A percentile compares a stretch with the other conserved stretches of the same genome.
Conservation (phyloP, 2,329 filamentous ascomycete species). For the Madurella fahalii region DNA sequence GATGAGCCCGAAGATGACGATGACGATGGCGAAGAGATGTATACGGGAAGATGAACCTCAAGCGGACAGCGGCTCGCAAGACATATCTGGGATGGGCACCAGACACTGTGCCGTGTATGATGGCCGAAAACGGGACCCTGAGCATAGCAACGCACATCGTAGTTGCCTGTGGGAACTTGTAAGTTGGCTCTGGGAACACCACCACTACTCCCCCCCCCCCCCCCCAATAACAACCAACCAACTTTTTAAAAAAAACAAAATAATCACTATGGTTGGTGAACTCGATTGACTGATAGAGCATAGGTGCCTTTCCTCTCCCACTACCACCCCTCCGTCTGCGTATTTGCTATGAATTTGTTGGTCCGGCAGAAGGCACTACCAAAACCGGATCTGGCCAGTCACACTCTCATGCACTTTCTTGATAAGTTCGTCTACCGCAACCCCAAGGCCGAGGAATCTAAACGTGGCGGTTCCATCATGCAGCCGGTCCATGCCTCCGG, state of each 20-base stretch:
- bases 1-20: conserved; percentile 76
- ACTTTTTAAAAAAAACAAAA: too few species aligned
- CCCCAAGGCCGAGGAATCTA: conserved; percentile 65
- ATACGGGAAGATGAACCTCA: conserved; percentile 60
- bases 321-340: conserved; percentile 87
- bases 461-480: conserved; percentile 89
- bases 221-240: background rate
- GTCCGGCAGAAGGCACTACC: conserved; percentile 66
- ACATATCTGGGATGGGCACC: conserved; percentile 21
- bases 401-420: conserved; percentile 90
- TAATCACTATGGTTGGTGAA: background rate
- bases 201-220: background rate
- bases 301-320: conserved; percentile 67
- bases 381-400: conserved; percentile 85
- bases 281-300: conserved; percentile 19
- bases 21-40: conserved; percentile 64
- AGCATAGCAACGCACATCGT: conserved; percentile 86
- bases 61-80: conserved; percentile 39
- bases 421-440: conserved; percentile 99
- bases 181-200: conserved; percentile 30
- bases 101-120: conserved; percentile 56
- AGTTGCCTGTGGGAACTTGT: conserved; percentile 92
- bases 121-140: conserved; percentile 84
- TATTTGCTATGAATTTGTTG: conserved; percentile 73
- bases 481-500: conserved; percentile 67